Base-by-base conservation (phyloP, 75 land plant genomes). In the Adiantum capillusveneris region DNA sequence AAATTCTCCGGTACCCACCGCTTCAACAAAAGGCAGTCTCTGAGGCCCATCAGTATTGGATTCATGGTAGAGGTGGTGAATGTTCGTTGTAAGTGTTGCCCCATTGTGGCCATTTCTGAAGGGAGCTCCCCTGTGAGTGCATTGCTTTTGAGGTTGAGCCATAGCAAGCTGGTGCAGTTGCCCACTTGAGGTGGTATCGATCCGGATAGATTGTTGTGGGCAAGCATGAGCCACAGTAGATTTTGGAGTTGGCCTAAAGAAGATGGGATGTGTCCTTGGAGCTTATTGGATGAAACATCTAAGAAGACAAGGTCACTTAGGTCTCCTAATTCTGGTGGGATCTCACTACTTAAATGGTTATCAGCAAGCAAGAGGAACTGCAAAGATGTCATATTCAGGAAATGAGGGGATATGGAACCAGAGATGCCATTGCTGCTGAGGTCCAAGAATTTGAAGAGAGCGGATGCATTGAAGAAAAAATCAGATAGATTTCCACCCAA, bases 1-100 rank as follows among this genome's bases (percentile, higher is more conserved):
- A 80, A 80, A 43, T 73, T 48, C 49, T 63, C 91, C n/a, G 97
- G 97, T 14, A 88, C 62, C 95, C 89, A 88, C 27, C 89, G 58
- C 50, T 22, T 73, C 69, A 92, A 65, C 14, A 79, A 52, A 48
- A 60, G 52, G 62, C 97, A 92, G 64, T 78, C 86, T n/a, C n/a
- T n/a, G n/a, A n/a, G n/a, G 21, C 84, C 84, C 13, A 83, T 65
- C 34, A 67, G 82, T 50, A 64, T 73, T 1, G 59, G 45, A 21
- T 9, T 25, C 25, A 19, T 34, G 7, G 63, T 41, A 26, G 81
- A 75, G 48, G 5, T 1, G 5, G 59, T 37, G 57, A 87, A 80
- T 1, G 75, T 72, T 12, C 72, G 41, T 0, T 34, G 6, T 0
- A 83, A 68, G 44, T 71, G 54, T 29, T 25, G 54, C 14, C 90